Percentiles rank a stretch among this genome's conserved stretches.
phyloP scores from a whole-genome alignment of 768 basidiomycete genomes.

The Leccinum sublutescens region DNA sequence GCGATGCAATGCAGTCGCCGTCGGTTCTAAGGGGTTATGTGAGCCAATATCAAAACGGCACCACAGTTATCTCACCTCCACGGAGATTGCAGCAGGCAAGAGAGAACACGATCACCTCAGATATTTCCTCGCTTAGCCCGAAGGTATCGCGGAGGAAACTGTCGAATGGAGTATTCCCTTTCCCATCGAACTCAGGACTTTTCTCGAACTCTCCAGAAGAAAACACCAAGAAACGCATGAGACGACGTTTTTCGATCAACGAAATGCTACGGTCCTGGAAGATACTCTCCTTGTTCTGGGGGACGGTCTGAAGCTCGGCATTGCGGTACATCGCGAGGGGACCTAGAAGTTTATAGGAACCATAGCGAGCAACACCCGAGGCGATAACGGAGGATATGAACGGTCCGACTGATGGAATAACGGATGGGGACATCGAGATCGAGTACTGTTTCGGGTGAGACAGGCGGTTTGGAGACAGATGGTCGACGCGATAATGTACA shows the following conservation, averaged over 20 bases:
- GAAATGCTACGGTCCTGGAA: constrained; percentile 81
- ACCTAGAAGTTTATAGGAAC: constrained; percentile 84
- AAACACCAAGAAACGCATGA: constrained; percentile 91
- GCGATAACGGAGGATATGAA: constrained; percentile 75
- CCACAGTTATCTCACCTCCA: constrained; percentile 44
- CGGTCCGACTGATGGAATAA: constrained; percentile 78
- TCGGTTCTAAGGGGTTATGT: constrained; percentile 50
- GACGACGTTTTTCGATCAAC: constrained; percentile 80
- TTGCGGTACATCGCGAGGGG: constrained; percentile 60
- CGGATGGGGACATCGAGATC: constrained; percentile 77
- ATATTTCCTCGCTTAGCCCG: constrained; percentile 54
- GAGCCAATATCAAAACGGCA: constrained; percentile 1
- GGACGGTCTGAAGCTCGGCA: constrained; percentile 58
- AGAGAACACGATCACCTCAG: constrained; percentile 68
- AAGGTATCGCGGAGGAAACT: constrained; percentile 67
- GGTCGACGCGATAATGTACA: constrained; percentile 31
- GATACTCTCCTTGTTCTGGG: constrained; percentile 88
- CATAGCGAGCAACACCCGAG: constrained; percentile 87
- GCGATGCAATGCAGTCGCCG: constrained; percentile 63
- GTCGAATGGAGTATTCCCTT: constrained; percentile 54
- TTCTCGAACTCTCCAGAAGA: constrained; percentile 73
- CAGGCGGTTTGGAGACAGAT: constrained; percentile 42
- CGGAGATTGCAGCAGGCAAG: constrained; percentile 66
- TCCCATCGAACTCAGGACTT: constrained; percentile 54
- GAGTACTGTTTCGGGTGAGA: constrained; percentile 75